Conservation (phyloP, 2,329 filamentous ascomycete species). For the Pyrenochaeta sp. region DNA sequence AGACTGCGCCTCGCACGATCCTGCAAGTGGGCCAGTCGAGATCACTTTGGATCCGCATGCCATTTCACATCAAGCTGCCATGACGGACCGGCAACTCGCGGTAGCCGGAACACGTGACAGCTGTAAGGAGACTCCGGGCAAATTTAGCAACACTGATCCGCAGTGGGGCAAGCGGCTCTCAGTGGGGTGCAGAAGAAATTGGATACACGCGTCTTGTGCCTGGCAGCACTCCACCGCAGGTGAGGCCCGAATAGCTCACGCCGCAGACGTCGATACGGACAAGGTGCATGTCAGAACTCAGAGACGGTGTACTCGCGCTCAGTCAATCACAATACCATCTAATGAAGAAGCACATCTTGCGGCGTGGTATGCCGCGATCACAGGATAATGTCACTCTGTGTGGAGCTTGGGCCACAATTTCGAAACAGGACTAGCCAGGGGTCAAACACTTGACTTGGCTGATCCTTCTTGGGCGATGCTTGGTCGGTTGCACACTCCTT, state of each 20-base stretch:
- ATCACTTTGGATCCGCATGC: background rate
- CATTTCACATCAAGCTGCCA: background rate
- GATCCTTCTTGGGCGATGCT: conserved; percentile 34
- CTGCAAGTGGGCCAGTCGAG: background rate
- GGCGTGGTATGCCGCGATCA: background rate
- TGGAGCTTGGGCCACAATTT: conserved; percentile 11
- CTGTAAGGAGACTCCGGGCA: conserved; percentile 7
- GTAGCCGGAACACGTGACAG: conserved; percentile 13
- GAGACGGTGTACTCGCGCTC: too few species aligned
- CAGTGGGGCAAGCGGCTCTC: conserved; percentile 18
- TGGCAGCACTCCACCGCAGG: background rate
- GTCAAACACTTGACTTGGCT: conserved; percentile 23
- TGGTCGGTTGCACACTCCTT: conserved; percentile 35
- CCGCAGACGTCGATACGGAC: background rate
- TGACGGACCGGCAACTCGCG: conserved; percentile 6
- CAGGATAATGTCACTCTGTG: conserved; percentile 2
- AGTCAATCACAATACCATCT: background rate
- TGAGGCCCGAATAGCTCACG: background rate
- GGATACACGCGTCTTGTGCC: conserved; percentile 20
- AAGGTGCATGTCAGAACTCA: too few species aligned
- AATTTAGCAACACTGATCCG: conserved; percentile 25
- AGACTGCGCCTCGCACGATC: conserved; percentile 2
- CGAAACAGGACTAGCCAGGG: conserved; percentile 39
- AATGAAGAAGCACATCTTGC: conserved; percentile 1
- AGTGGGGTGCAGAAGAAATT: conserved; percentile 24